Percentiles rank a stretch among this genome's conserved stretches.
Conservation (phyloP, 2,329 filamentous ascomycete species). For the Phoma sp. region DNA sequence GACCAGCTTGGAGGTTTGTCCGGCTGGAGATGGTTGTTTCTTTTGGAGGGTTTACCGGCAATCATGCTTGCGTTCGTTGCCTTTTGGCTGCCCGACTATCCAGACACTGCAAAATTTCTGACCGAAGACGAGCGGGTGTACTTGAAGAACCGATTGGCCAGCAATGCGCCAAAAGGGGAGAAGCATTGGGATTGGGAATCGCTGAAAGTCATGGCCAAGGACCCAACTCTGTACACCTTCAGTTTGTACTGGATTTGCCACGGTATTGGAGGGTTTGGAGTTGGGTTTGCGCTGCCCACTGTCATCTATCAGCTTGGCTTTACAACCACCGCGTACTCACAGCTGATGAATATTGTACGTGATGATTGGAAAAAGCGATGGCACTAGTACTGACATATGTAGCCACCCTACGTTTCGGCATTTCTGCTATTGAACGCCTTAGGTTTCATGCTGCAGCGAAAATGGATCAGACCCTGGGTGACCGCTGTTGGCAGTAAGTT, state of each 20-base stretch:
- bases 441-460: constrained; percentile 28
- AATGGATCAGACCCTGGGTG: constrained; percentile 28
- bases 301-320: constrained; percentile 33
- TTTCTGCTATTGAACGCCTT: constrained; percentile 27
- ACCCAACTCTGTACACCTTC: constrained; percentile 28
- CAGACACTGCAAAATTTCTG: constrained; percentile 25
- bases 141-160: constrained; percentile 18
- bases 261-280: constrained; percentile 29
- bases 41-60: constrained; percentile 25
- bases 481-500: constrained; percentile 25
- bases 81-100: constrained; percentile 24
- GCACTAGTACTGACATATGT: background rate
- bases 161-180: constrained; percentile 17
- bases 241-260: constrained; percentile 31
- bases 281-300: constrained; percentile 26
- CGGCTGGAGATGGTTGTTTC: constrained; percentile 41
- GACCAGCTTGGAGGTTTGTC: constrained; percentile 57
- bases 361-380: background rate
- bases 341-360: constrained; percentile 36
- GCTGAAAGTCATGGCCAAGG: constrained; percentile 21
- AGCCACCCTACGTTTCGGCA: constrained; percentile 28
- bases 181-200: constrained; percentile 29
- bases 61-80: constrained; percentile 25
- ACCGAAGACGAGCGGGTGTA: constrained; percentile 24
- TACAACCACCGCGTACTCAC: constrained; percentile 28